Conservation (phyloP, 192 early-diverging fungal genomes). For the Entomortierella chlamydospora region DNA sequence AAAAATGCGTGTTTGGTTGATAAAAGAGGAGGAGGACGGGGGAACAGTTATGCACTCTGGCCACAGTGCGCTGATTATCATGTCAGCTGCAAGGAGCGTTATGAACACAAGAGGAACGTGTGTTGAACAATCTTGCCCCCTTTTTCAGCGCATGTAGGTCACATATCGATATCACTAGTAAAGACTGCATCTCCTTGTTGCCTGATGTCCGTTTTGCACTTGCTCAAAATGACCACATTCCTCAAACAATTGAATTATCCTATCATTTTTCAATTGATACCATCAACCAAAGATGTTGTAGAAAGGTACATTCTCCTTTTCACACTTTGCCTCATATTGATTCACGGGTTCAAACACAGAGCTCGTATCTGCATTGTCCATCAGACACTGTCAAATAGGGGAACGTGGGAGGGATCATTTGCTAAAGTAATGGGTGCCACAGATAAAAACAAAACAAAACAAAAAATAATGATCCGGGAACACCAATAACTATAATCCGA, state of each 20-base stretch:
- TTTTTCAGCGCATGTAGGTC: not conserved
- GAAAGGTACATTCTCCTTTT: not conserved
- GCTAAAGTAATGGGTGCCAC: not conserved
- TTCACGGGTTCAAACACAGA: not conserved
- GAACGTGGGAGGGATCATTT: not conserved
- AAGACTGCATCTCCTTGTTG: not conserved
- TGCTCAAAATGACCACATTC: no score
- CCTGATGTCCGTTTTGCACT: not conserved
- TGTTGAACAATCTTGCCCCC: not conserved
- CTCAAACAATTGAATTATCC: no score
- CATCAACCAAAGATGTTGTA: not conserved
- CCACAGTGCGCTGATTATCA: not conserved
- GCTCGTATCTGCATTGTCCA: not conserved
- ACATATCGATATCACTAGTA: not conserved
- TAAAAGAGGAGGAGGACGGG: not conserved
- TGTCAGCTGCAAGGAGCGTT: not conserved
- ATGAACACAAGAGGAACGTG: not conserved
- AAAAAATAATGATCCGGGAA: conserved; percentile 12
- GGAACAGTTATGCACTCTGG: not conserved
- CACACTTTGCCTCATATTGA: no score
- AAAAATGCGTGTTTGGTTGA: not conserved
- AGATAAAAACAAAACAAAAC: not conserved
- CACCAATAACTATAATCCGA: conserved; percentile 6
- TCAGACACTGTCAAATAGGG: not conserved
- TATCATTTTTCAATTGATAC: no score